Conservation (phyloP, 148 eudicot species). For the Nepenthes gracilis region DNA sequence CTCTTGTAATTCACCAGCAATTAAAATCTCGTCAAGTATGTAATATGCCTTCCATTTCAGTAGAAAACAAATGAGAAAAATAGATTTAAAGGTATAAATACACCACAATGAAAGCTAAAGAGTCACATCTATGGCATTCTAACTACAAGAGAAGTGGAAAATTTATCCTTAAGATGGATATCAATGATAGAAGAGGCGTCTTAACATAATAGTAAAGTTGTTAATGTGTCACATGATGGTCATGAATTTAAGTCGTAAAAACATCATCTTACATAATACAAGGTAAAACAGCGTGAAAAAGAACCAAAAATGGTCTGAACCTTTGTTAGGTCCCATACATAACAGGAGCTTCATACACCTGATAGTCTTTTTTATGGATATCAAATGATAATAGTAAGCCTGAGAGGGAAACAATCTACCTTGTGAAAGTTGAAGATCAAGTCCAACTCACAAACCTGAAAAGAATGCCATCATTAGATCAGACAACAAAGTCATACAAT, state of each 20-base stretch:
- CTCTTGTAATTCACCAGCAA: constrained; percentile 94
- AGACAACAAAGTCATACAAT: background rate
- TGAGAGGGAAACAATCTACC: constrained; percentile 25
- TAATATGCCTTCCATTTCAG: constrained; percentile 57
- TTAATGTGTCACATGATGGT: no score
- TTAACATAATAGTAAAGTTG: no score
- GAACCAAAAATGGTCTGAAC: no score
- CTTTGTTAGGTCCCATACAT: no score
- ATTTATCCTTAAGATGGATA: background rate
- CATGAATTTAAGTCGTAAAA: no score
- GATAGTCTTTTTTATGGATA: no score
- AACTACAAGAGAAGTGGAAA: background rate
- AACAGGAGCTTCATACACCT: no score
- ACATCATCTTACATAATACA: no score
- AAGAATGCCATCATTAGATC: constrained; percentile 7
- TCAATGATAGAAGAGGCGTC: background rate
- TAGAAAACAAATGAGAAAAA: constrained; percentile 5
- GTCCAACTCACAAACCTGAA: constrained; percentile 85
- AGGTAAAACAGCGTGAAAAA: no score
- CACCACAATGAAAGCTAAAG: background rate
- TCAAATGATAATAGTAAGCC: background rate
- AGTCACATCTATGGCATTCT: background rate
- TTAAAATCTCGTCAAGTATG: constrained; percentile 72
- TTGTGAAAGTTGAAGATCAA: constrained; percentile 86
- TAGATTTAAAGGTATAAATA: background rate